These are phyloP conservation scores for Vitis rupestris DNA, from an alignment of 164 flowering plant genomes.

Conservation along the genomic window DNA sequence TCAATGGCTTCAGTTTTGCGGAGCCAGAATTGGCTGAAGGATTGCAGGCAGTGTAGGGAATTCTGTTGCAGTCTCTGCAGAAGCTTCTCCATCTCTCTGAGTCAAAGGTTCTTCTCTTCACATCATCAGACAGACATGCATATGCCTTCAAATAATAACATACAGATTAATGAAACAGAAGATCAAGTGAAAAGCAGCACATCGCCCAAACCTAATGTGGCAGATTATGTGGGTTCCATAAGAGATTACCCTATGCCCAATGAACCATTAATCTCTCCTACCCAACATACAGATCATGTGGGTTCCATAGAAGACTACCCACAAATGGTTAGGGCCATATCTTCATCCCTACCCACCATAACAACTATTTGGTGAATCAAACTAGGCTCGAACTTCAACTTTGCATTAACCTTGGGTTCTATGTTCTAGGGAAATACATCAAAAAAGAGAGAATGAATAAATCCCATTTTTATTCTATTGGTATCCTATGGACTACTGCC, in stretches of 20 bases:
- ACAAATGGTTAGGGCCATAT: too few relatives aligned
- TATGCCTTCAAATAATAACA: slow-evolving; percentile 53
- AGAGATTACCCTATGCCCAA: too few relatives aligned
- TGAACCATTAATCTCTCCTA: neutral
- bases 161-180: neutral
- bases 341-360: neutral
- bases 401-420: too few relatives aligned
- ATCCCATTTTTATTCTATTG: too few relatives aligned
- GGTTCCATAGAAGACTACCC: too few relatives aligned
- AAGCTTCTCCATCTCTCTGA: slow-evolving; percentile 38
- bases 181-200: too few relatives aligned
- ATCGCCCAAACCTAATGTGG: too few relatives aligned
- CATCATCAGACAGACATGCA: slow-evolving; percentile 51
- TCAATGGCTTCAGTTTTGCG: slow-evolving; percentile 8
- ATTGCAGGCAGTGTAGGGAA: slow-evolving; percentile 11
- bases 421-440: neutral
- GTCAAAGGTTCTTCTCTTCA: slow-evolving; percentile 55
- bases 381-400: neutral
- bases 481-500: too few relatives aligned
- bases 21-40: slow-evolving; percentile 1
- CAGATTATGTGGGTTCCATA: neutral
- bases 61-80: slow-evolving; percentile 51
- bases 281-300: slow-evolving; percentile 6
- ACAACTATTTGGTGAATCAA: neutral
- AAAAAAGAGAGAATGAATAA: neutral